These are phyloP conservation scores for Lachancea sp. DNA, from an alignment of 805 yeast genomes.

Conservation along the genomic window DNA sequence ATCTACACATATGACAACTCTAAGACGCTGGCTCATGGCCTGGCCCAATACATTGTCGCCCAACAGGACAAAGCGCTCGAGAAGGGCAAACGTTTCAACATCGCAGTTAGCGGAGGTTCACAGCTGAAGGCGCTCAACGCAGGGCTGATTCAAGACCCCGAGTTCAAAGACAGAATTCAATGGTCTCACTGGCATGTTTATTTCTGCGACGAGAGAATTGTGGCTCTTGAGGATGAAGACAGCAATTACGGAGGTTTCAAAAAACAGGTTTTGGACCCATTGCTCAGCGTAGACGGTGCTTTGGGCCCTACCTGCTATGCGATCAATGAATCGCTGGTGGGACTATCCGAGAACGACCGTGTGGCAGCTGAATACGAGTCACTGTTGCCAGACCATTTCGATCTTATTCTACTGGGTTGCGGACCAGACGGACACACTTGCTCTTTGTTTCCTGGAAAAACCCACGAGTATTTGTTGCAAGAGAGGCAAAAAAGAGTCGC, in stretches of 20 bases:
- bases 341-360: conserved; percentile 43
- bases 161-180: conserved; percentile 39
- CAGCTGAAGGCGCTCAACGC: conserved; percentile 60
- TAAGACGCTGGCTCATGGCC: conserved; percentile 53
- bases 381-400: conserved; percentile 48
- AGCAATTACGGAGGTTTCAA: conserved; percentile 82
- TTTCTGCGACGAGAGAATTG: conserved; percentile 88
- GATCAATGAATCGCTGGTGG: conserved; percentile 56
- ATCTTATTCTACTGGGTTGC: conserved; percentile 74
- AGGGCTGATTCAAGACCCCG: conserved; percentile 57
- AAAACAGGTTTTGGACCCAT: conserved; percentile 47
- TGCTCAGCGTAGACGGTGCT: conserved; percentile 34
- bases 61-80: conserved; percentile 56
- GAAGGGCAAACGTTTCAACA: conserved; percentile 43
- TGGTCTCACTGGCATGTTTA: conserved; percentile 77
- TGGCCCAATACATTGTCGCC: conserved; percentile 56
- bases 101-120: conserved; percentile 91
- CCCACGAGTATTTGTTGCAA: conserved; percentile 48
- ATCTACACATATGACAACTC: conserved; percentile 43
- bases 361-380: conserved; percentile 61
- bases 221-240: conserved; percentile 73
- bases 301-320: conserved; percentile 55
- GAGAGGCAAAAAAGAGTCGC: conserved; percentile 44
- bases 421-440: conserved; percentile 98
- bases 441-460: conserved; percentile 73